Evolutionary conservation across 1,139 yeast species (phyloP).

Genomic region (Blastobotrys arbuscula): DNA sequence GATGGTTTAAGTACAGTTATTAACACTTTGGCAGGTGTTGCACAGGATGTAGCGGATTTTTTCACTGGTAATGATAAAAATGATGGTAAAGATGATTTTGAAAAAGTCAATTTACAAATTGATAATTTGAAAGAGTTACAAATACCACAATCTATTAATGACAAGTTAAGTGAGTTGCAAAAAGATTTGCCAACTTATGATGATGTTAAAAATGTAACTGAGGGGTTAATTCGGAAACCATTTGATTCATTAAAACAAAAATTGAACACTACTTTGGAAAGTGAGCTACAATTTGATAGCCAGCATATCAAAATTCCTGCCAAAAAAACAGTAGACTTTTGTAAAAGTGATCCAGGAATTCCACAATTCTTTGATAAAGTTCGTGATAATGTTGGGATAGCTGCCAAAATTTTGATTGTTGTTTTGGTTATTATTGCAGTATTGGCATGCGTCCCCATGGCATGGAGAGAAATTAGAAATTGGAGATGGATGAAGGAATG

Average conservation of each 20-base stretch:
- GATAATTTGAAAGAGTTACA: conserved; percentile 48
- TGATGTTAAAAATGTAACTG: conserved; percentile 48
- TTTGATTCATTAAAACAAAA: conserved; percentile 47
- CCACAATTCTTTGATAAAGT: conserved; percentile 12
- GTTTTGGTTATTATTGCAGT: conserved; percentile 40
- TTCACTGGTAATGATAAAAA: conserved; percentile 47
- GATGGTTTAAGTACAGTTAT: conserved; percentile 47
- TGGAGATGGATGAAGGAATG: conserved; percentile 44
- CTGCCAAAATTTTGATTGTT: conserved; percentile 39
- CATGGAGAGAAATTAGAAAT: conserved; percentile 41
- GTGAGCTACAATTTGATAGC: conserved; percentile 13
- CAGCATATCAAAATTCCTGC: conserved; percentile 16
- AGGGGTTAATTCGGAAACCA: conserved; percentile 44
- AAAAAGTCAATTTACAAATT: conserved; percentile 52
- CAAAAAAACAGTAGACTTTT: conserved; percentile 10
- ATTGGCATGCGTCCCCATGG: conserved; percentile 39
- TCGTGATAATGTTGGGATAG: conserved; percentile 29
- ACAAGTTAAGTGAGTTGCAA: conserved; percentile 43
- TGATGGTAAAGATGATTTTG: conserved; percentile 36
- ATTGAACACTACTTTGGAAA: conserved; percentile 26
- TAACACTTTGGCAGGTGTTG: conserved; percentile 37
- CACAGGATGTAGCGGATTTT: conserved; percentile 44
- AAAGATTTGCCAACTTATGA: conserved; percentile 52
- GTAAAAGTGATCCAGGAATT: conserved; percentile 16
- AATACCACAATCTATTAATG: conserved; percentile 58